These are phyloP conservation scores for Wickerhamiella kurtzmanii DNA, from an alignment of 805 yeast species.

Conservation along the genomic window DNA sequence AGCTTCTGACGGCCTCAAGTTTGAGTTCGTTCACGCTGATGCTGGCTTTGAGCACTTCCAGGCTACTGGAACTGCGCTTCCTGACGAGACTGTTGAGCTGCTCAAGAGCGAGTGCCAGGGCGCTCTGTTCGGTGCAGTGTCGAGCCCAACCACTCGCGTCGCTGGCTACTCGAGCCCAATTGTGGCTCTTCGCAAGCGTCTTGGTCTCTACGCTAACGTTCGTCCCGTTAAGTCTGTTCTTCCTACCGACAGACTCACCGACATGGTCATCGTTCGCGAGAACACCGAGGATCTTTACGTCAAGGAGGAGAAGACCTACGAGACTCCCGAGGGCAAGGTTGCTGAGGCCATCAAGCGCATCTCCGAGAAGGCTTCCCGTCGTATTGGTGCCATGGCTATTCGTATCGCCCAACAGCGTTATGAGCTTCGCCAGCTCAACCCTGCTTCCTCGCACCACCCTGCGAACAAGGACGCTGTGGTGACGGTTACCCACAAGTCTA, in stretches of 20 bases:
- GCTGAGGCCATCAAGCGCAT: constrained; percentile 98
- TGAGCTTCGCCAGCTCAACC: constrained; percentile 45
- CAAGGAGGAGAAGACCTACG: constrained; percentile 75
- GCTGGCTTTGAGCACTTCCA: constrained; percentile 94
- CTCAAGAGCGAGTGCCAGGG: constrained; percentile 82
- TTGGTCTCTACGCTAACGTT: constrained; percentile 91
- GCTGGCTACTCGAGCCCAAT: constrained; percentile 97
- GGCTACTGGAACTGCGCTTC: constrained; percentile 89
- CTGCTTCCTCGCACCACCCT: constrained; percentile 24
- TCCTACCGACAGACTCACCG: constrained; percentile 78
- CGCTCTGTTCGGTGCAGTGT: constrained; percentile 95
- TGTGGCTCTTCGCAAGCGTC: constrained; percentile 91
- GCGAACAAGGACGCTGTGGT: constrained; percentile 48
- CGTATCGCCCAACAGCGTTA: constrained; percentile 90
- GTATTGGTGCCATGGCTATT: constrained; percentile 81
- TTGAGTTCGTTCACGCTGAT: constrained; percentile 73
- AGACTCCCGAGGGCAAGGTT: constrained; percentile 67
- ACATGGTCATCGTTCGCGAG: constrained; percentile 95
- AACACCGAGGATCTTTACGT: constrained; percentile 96
- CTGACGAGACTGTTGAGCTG: constrained; percentile 74
- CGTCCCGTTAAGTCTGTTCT: constrained; percentile 93
- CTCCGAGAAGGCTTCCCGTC: constrained; percentile 70
- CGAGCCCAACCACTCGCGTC: constrained; percentile 82
- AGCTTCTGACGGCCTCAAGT: constrained; percentile 52
- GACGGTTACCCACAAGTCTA: constrained; percentile 93